Base-by-base conservation (phyloP, 2,329 filamentous ascomycete species). In the Aspergillus chevalieri region DNA sequence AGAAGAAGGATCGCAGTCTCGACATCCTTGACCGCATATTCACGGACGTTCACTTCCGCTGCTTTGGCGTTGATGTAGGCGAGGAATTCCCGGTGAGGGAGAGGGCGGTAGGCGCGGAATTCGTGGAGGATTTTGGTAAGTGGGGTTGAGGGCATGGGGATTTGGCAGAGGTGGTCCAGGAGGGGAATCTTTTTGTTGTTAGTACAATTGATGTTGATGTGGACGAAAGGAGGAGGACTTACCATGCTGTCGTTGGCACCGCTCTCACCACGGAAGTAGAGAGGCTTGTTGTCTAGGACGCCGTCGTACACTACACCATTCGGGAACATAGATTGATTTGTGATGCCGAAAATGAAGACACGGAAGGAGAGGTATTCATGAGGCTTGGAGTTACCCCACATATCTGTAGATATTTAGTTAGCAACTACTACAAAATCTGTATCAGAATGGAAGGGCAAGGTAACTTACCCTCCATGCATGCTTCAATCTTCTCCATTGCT, bases 261-360 rank as follows among this genome's bases (percentile, higher is more conserved):
- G 45, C 85, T 90, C 74, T 96, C 92, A 58, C 92, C 92, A 28
- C 92, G 85, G 80, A 96, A 96, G 49, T 80, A 85, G 67, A 89
- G 74, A 3, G 87, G 86, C 65, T 87, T 76, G 56, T 71, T 66
- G 52, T 86, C 82, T 56, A 85, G 85, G 52, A 92, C 81, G 7
- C 89, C 90, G 66, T 94, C 86, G 67, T 96, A 96, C 43, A 95
- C 72, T 6, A 96, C 92, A 7, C 92, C 92, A 55, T 91, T 77
- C 7, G 91, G 91, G 70, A 96, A 96, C 90, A 96, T 95, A 62
- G 83, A 85, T 71, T 96, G 91, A 44, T 82, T 86, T 1, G 89
- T 94, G 70, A 96, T 95, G 60, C 92, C 92, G 65, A 95, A 95
- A 74, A 96, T 96, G 76, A 96, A 96, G 9, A 92, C 95, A 38